phyloP scores from a whole-genome alignment of 129 eudicot species.

The Mikania micrantha region DNA sequence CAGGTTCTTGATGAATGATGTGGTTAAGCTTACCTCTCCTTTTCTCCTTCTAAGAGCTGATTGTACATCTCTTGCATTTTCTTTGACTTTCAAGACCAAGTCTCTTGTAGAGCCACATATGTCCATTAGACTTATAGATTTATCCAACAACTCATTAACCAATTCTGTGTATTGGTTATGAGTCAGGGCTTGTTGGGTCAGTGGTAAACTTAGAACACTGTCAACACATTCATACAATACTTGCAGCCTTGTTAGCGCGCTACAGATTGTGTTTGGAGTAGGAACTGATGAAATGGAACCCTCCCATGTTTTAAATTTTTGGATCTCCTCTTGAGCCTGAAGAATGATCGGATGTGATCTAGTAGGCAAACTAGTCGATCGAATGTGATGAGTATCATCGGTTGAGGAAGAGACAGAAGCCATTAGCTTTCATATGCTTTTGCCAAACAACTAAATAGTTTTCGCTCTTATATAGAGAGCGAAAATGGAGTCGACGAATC shows the following conservation, averaged over 20 bases:
- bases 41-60: neutral
- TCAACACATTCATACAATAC: slow-evolving; percentile 1
- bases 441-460: neutral
- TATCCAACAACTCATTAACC: slow-evolving; percentile 8
- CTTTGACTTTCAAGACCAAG: neutral
- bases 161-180: neutral
- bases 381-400: slow-evolving; percentile 4
- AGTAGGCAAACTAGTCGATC: slow-evolving; percentile 4
- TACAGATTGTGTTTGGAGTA: slow-evolving; percentile 3
- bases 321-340: slow-evolving; percentile 9
- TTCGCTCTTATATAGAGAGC: slow-evolving; percentile 11
- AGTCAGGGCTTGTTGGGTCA: slow-evolving; percentile 7
- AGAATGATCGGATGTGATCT: slow-evolving; percentile 1
- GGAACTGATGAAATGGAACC: neutral
- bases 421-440: neutral
- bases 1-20: slow-evolving; percentile 6
- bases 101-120: slow-evolving; percentile 11
- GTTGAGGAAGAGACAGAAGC: neutral
- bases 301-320: slow-evolving; percentile 3
- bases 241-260: slow-evolving; percentile 1
- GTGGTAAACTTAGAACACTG: slow-evolving; percentile 1
- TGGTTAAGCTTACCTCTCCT: slow-evolving; percentile 7
- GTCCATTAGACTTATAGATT: slow-evolving; percentile 4
- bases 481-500: neutral
- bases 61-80: neutral